Evolutionary conservation across 495 filamentous ascomycete genomes (phyloP).

Genomic region (Usnea hakonensis): DNA sequence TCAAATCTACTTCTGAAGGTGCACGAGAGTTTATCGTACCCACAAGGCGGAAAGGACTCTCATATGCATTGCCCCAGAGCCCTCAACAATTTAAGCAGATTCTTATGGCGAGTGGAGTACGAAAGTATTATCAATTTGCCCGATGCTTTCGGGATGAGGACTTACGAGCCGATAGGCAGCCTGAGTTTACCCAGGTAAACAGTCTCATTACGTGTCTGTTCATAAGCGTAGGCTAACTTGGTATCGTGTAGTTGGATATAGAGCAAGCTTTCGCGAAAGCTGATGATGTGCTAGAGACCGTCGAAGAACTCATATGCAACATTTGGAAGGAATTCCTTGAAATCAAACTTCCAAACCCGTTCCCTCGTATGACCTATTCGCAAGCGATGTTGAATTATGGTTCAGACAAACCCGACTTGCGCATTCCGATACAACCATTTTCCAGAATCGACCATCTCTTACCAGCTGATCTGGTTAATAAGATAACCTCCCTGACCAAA

Average conservation of each 20-base stretch:
- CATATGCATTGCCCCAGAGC: conserved; percentile 90
- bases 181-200: conserved; percentile 87
- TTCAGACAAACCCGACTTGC: conserved; percentile 84
- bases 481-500: conserved; percentile 55
- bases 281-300: conserved; percentile 59
- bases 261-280: conserved; percentile 81
- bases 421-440: conserved; percentile 54
- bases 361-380: conserved; percentile 60
- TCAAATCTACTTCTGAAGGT: conserved; percentile 96
- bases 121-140: conserved; percentile 83
- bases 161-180: conserved; percentile 83
- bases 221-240: conserved; percentile 8
- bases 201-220: neutral
- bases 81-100: conserved; percentile 99
- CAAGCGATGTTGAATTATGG: conserved; percentile 76
- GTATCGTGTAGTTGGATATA: conserved; percentile 61
- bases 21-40: conserved; percentile 95
- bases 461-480: conserved; percentile 56
- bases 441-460: conserved; percentile 53
- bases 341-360: conserved; percentile 30
- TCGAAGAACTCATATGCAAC: conserved; percentile 56
- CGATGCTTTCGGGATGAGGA: conserved; percentile 96
- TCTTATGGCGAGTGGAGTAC: conserved; percentile 82
- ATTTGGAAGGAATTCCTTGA: conserved; percentile 47
- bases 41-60: conserved; percentile 61